These are phyloP conservation scores for Fusarium chuoi DNA, from an alignment of 2,329 filamentous ascomycete species.

Conservation along the genomic window DNA sequence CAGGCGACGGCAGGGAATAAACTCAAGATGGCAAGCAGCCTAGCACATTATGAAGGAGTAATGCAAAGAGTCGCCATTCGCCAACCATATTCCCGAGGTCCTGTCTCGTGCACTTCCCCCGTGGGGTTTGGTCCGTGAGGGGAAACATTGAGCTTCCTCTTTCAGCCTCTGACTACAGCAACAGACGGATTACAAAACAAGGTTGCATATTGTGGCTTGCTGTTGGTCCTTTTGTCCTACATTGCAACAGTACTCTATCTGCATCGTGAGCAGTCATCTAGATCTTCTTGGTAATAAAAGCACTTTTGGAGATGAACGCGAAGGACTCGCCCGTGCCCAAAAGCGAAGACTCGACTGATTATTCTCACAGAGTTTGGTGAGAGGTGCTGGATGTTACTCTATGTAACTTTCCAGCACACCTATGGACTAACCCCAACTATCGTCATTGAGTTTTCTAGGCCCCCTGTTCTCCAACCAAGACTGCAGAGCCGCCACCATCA, in stretches of 20 bases:
- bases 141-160: slow-evolving; percentile 27
- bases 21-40: background rate
- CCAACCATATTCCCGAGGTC: background rate
- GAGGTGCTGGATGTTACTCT: background rate
- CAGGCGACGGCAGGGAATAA: background rate
- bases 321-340: background rate
- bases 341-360: background rate
- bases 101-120: slow-evolving; percentile 15
- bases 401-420: slow-evolving; percentile 16
- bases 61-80: slow-evolving; percentile 13
- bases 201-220: slow-evolving; percentile 16
- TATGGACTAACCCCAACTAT: background rate
- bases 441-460: background rate
- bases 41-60: slow-evolving; percentile 6
- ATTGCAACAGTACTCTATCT: background rate
- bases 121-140: slow-evolving; percentile 21
- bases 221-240: background rate
- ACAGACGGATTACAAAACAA: slow-evolving; percentile 1
- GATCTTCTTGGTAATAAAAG: background rate
- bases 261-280: background rate
- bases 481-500: slow-evolving; percentile 23
- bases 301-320: too few relatives aligned
- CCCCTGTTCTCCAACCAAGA: slow-evolving; percentile 13
- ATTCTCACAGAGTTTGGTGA: background rate
- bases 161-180: background rate